phyloP scores from a whole-genome alignment of 2,329 filamentous ascomycete genomes.

The Fusarium sp. region DNA sequence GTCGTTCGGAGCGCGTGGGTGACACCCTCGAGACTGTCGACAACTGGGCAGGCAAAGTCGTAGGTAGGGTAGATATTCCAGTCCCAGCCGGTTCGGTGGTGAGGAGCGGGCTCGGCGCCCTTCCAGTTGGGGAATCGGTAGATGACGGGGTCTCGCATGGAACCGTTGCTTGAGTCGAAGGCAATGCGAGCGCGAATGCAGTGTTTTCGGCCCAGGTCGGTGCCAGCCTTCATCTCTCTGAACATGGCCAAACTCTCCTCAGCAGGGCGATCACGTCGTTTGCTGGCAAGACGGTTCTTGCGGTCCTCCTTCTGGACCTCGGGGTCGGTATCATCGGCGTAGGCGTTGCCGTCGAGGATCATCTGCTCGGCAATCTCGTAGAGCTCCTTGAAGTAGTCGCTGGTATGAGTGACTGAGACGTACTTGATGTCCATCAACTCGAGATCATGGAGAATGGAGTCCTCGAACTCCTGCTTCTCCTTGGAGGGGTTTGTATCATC shows the following conservation, averaged over 20 bases:
- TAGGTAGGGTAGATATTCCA: conserved; percentile 93
- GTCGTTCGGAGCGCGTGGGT: conserved; percentile 87
- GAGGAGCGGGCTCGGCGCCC: conserved; percentile 58
- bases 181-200: conserved; percentile 97
- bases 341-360: conserved; percentile 88
- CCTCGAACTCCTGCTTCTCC: conserved; percentile 96
- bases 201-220: conserved; percentile 82
- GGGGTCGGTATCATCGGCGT: conserved; percentile 93
- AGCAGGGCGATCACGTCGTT: conserved; percentile 79
- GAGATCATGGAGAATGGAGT: conserved; percentile 92
- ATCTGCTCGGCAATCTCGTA: conserved; percentile 87
- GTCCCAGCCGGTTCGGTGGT: conserved; percentile 81
- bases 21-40: conserved; percentile 84
- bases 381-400: conserved; percentile 93
- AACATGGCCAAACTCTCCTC: conserved; percentile 90
- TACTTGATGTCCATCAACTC: conserved; percentile 92
- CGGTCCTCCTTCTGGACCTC: conserved; percentile 89
- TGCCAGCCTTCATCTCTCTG: conserved; percentile 92
- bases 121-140: conserved; percentile 85
- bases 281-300: conserved; percentile 85
- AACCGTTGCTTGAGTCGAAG: conserved; percentile 92
- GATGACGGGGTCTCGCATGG: conserved; percentile 95
- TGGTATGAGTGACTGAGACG: conserved; percentile 88
- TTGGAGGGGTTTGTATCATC: conserved; percentile 98
- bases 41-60: conserved; percentile 86